Percentiles rank a stretch among this genome's conserved stretches.
phyloP scores from a whole-genome alignment of 495 filamentous ascomycete genomes.

The Cercophora samala region DNA sequence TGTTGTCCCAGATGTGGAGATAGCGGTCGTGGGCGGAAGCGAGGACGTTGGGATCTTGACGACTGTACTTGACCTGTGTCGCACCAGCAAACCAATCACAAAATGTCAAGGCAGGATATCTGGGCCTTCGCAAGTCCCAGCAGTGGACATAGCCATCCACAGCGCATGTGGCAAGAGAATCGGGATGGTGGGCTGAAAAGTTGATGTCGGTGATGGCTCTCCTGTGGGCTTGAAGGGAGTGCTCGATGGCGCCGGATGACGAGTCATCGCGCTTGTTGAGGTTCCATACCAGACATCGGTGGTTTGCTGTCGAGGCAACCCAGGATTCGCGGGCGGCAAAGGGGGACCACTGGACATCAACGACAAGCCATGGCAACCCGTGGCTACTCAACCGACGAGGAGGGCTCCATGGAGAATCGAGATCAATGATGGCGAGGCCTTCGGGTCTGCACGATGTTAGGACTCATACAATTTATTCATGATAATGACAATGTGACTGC shows the following conservation, averaged over 20 bases:
- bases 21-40: constrained; percentile 87
- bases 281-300: constrained; percentile 95
- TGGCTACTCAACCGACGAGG: constrained; percentile 79
- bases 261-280: constrained; percentile 69
- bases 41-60: constrained; percentile 77
- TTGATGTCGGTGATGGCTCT: constrained; percentile 96
- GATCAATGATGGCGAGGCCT: constrained; percentile 87
- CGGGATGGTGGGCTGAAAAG: constrained; percentile 88
- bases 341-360: constrained; percentile 98
- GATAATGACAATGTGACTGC: constrained; percentile 25
- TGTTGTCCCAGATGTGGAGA: constrained; percentile 86
- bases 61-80: constrained; percentile 94
- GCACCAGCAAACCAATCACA: constrained; percentile 94
- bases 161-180: constrained; percentile 83
- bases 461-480: background rate
- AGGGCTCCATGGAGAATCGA: constrained; percentile 86
- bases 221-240: constrained; percentile 84
- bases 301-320: constrained; percentile 91
- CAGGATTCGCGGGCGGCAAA: constrained; percentile 86
- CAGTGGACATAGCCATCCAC: constrained; percentile 92
- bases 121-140: constrained; percentile 81
- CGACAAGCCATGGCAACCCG: constrained; percentile 88
- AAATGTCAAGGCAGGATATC: constrained; percentile 73
- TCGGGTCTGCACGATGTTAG: constrained; percentile 51
- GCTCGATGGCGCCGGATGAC: constrained; percentile 71